Evolutionary conservation across 23 red algal species (phyloP).

Genomic region (Gracilaria domingensis): DNA sequence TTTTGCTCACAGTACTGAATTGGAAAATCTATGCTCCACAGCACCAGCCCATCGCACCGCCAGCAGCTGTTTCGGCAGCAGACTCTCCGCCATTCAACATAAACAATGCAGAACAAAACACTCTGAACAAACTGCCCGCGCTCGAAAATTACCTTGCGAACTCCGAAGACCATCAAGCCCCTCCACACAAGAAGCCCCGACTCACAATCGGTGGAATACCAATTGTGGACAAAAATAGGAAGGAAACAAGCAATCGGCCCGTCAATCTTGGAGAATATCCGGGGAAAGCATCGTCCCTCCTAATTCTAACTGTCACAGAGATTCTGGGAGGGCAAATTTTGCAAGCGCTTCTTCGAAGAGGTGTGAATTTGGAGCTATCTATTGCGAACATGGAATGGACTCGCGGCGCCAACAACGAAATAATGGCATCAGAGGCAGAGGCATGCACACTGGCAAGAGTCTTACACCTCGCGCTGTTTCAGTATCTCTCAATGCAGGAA

Average conservation of each 20-base stretch:
- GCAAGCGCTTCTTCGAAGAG: not conserved
- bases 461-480: not conserved
- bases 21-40: too few relatives aligned
- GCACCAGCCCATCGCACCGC: not conserved
- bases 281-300: slow-evolving; percentile 4
- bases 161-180: too few relatives aligned
- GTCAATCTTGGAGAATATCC: not conserved
- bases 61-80: not conserved
- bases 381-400: not conserved
- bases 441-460: not conserved
- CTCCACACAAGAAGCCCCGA: not conserved
- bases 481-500: too few relatives aligned
- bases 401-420: not conserved
- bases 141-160: too few relatives aligned
- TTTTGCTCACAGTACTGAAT: too few relatives aligned
- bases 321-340: not conserved
- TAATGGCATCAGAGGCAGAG: not conserved
- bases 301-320: not conserved
- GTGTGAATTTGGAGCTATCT: not conserved
- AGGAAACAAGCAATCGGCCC: not conserved
- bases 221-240: not conserved
- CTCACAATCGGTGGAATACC: not conserved
- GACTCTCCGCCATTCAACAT: not conserved
- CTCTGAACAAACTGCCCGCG: not conserved
- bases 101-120: not conserved